Conservation (phyloP, 768 basidiomycete species). For the Panellus pusillus region DNA sequence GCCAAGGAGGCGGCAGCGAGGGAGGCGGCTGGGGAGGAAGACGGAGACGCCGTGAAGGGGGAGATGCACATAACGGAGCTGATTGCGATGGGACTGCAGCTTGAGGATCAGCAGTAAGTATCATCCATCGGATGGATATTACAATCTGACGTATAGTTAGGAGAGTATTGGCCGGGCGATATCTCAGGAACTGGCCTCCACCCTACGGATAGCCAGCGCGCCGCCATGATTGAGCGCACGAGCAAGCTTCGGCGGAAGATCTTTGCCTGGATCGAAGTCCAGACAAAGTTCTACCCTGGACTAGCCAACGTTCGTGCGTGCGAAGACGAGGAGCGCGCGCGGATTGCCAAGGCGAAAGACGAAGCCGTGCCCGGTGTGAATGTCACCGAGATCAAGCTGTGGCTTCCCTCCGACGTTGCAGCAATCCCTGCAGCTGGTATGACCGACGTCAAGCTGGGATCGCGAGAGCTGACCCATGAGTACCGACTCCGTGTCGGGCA, state of each 20-base stretch:
- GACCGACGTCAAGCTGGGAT: too few relatives aligned
- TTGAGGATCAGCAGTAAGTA: conserved; percentile 17
- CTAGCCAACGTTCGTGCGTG: not conserved
- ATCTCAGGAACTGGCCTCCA: conserved; percentile 4
- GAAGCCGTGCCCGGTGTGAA: not conserved
- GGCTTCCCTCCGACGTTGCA: not conserved
- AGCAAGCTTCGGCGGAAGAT: conserved; percentile 4
- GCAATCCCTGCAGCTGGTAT: not conserved
- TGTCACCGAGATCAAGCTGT: not conserved
- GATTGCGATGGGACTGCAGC: conserved; percentile 6
- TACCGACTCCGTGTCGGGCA: conserved; percentile 16
- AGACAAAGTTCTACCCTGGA: not conserved
- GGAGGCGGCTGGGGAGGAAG: not conserved
- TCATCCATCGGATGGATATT: too few relatives aligned
- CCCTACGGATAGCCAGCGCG: conserved; percentile 16
- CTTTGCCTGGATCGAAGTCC: not conserved
- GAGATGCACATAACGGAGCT: conserved; percentile 5
- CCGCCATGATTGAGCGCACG: conserved; percentile 14
- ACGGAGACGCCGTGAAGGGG: not conserved
- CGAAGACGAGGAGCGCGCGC: not conserved
- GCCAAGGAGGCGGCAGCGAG: conserved; percentile 19
- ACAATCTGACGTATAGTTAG: not conserved
- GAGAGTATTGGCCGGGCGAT: not conserved
- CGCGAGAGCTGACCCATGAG: conserved; percentile 8
- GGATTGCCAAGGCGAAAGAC: not conserved